These are phyloP conservation scores for Saccharomycopsis crataegensis DNA, from an alignment of 1,139 yeast genomes.

Conservation along the genomic window DNA sequence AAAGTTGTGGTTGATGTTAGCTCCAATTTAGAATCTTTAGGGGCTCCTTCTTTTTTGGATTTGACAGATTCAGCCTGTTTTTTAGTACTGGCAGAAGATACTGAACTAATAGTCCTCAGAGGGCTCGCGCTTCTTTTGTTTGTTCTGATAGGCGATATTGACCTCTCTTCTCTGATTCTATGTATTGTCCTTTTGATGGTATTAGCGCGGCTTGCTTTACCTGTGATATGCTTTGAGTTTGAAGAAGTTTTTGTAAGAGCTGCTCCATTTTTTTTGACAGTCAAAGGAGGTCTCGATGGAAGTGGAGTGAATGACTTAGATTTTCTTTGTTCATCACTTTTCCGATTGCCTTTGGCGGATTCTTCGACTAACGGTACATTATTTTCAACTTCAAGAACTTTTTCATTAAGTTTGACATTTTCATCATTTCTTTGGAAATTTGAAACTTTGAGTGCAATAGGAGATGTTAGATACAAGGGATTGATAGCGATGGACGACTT, in stretches of 20 bases:
- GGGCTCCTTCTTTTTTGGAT: neutral
- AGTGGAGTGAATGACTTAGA: constrained; percentile 6
- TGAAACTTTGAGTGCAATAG: neutral
- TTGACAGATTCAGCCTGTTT: no score
- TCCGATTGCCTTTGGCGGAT: neutral
- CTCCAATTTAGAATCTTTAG: neutral
- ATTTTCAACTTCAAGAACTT: neutral
- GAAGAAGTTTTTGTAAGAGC: neutral
- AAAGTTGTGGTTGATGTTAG: neutral
- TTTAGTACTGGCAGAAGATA: no score
- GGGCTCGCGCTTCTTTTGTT: no score
- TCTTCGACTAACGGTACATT: neutral
- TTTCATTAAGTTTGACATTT: neutral
- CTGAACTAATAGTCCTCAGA: no score
- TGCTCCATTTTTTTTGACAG: neutral
- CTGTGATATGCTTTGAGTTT: no score
- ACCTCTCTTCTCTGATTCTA: constrained; percentile 1
- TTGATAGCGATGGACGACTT: constrained; percentile 17
- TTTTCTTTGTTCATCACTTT: neutral
- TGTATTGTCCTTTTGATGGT: constrained; percentile 3
- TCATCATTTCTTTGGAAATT: neutral
- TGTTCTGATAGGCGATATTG: neutral
- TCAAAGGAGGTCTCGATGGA: constrained; percentile 10
- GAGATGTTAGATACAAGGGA: constrained; percentile 15
- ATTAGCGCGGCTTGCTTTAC: neutral